Percentiles rank a stretch among this genome's conserved stretches.
These are phyloP conservation scores for Trapa bicornis DNA, from an alignment of 345 rosid genomes.

Conservation along the genomic window DNA sequence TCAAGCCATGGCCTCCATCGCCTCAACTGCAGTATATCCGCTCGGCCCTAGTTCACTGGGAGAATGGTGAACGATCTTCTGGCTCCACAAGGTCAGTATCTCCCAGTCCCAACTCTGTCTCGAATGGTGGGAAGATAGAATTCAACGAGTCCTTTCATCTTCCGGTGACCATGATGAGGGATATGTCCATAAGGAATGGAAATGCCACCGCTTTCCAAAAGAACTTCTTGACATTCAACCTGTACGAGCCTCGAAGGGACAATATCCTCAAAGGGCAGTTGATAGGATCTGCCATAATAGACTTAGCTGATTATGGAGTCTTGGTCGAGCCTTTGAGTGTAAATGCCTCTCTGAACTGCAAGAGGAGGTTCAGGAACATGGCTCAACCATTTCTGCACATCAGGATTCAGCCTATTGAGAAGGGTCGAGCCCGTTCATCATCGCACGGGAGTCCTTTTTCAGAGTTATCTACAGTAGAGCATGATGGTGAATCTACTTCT, in stretches of 20 bases:
- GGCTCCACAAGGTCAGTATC: slow-evolving; percentile 57
- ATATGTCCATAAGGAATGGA: slow-evolving; percentile 36
- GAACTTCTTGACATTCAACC: slow-evolving; percentile 55
- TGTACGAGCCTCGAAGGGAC: slow-evolving; percentile 84
- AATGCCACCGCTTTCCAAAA: slow-evolving; percentile 43
- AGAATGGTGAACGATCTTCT: slow-evolving; percentile 60
- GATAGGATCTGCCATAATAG: slow-evolving; percentile 58
- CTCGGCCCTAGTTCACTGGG: slow-evolving; percentile 86
- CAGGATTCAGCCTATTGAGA: slow-evolving; percentile 41
- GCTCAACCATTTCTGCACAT: slow-evolving; percentile 54
- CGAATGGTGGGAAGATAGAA: slow-evolving; percentile 73
- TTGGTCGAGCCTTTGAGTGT: slow-evolving; percentile 34
- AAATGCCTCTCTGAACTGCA: slow-evolving; percentile 59
- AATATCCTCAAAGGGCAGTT: slow-evolving; percentile 39
- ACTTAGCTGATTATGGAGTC: slow-evolving; percentile 65
- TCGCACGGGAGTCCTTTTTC: slow-evolving; percentile 26
- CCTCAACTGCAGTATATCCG: slow-evolving; percentile 69
- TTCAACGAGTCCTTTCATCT: slow-evolving; percentile 76
- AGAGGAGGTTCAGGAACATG: slow-evolving; percentile 58
- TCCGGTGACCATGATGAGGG: slow-evolving; percentile 46
- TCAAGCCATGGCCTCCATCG: slow-evolving; percentile 96
- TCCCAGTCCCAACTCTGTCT: slow-evolving; percentile 51
- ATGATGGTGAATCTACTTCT: slow-evolving; percentile 49
- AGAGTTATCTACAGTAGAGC: slow-evolving; percentile 23
- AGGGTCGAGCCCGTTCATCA: slow-evolving; percentile 31